Evolutionary conservation across 257 asterid species (phyloP).

Genomic region (Solanum clarkiae): DNA sequence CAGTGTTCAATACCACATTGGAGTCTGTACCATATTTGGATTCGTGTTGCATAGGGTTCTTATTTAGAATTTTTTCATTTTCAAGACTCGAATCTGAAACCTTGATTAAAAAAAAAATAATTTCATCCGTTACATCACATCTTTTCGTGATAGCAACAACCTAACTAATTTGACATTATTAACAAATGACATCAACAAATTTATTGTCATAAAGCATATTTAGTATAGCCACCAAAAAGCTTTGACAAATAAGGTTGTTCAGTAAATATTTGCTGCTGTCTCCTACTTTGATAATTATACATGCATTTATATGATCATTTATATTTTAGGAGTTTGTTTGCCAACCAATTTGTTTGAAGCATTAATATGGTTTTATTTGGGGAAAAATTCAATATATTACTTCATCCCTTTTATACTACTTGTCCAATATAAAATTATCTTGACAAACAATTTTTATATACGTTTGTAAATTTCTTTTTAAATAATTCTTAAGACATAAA

Average conservation of each 20-base stretch:
- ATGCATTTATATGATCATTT: neutral
- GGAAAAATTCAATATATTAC: no score
- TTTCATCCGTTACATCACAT: no score
- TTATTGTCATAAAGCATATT: neutral
- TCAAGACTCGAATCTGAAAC: no score
- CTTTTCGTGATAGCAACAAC: neutral
- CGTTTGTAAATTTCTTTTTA: no score
- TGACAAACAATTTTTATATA: no score
- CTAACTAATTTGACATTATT: neutral
- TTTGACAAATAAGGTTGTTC: neutral
- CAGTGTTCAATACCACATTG: no score
- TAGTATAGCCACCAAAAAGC: neutral
- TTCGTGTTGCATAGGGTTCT: rapidly evolving
- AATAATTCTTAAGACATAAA: no score
- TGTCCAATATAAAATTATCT: no score
- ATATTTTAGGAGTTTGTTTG: neutral
- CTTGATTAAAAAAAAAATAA: no score
- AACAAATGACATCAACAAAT: neutral
- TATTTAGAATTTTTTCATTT: rapidly evolving
- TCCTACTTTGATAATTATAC: neutral
- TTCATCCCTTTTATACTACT: neutral
- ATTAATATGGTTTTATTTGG: neutral
- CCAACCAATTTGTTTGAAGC: neutral
- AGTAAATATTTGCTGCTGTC: neutral
- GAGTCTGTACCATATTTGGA: no score